These are phyloP conservation scores for Mitragyna speciosa DNA, from an alignment of 257 asterid genomes.

Conservation along the genomic window DNA sequence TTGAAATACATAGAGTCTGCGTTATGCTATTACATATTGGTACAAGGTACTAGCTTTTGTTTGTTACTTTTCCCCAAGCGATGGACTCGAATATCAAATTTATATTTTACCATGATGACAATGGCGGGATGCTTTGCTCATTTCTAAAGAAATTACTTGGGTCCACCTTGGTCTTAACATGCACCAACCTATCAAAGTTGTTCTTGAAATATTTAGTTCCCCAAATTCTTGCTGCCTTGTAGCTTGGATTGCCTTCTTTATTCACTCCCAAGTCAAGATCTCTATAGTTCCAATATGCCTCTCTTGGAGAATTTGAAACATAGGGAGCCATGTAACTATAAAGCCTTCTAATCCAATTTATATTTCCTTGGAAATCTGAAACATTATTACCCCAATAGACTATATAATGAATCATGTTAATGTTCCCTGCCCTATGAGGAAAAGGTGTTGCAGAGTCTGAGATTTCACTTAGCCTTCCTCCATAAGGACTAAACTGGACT, in stretches of 20 bases:
- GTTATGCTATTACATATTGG: too few species aligned
- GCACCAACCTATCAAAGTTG: neutral
- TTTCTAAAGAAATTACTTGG: slow-evolving; percentile 1
- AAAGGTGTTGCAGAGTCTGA: neutral
- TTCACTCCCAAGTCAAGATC: neutral
- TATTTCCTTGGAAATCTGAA: neutral
- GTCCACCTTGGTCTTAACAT: neutral
- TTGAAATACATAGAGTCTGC: too few species aligned
- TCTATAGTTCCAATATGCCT: neutral
- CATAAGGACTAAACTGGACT: neutral
- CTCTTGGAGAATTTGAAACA: slow-evolving; percentile 1
- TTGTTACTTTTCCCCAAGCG: too few species aligned
- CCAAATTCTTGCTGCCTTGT: neutral
- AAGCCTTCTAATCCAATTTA: neutral
- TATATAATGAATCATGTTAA: neutral
- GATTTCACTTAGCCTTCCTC: neutral
- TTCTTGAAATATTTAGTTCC: neutral
- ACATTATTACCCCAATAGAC: neutral
- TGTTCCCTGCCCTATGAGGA: neutral
- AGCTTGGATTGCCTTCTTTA: neutral
- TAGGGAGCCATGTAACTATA: neutral
- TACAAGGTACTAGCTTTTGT: too few species aligned
- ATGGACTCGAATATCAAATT: too few species aligned
- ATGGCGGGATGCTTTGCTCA: slow-evolving; percentile 7
- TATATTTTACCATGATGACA: too few species aligned